phyloP scores from a whole-genome alignment of 179 eudicot species.

The Spinacia oleracea region DNA sequence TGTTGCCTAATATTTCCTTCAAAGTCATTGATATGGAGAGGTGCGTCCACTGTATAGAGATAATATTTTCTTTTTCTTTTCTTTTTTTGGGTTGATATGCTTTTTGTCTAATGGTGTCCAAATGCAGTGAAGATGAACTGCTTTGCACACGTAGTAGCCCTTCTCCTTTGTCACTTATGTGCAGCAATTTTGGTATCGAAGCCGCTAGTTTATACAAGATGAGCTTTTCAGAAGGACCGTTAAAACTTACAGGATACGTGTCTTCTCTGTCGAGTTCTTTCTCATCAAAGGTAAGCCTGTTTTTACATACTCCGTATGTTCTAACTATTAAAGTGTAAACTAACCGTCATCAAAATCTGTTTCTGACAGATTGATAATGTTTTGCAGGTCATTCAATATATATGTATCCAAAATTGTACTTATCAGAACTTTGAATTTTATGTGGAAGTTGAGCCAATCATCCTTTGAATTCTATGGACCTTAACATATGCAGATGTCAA shows the following conservation, averaged over 20 bases:
- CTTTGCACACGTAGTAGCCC: slow-evolving; percentile 59
- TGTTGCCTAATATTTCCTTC: slow-evolving; percentile 63
- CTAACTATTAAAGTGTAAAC: slow-evolving; percentile 2
- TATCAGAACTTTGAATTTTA: not conserved
- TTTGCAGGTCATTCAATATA: slow-evolving; percentile 87
- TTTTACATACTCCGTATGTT: not conserved
- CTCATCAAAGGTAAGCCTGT: slow-evolving; percentile 54
- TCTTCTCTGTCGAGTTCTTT: slow-evolving; percentile 58
- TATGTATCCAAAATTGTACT: slow-evolving; percentile 66
- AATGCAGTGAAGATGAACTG: slow-evolving; percentile 76
- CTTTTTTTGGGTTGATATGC: slow-evolving; percentile 13
- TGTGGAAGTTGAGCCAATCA: slow-evolving; percentile 13
- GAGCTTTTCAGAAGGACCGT: slow-evolving; percentile 54
- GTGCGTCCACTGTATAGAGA: slow-evolving; percentile 34
- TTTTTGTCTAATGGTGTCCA: slow-evolving; percentile 26
- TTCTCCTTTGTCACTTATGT: slow-evolving; percentile 64
- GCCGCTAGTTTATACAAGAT: slow-evolving; percentile 54
- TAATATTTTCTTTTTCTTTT: too few species aligned
- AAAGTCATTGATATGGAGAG: slow-evolving; percentile 73
- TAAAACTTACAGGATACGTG: slow-evolving; percentile 74
- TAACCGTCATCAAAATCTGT: slow-evolving; percentile 11
- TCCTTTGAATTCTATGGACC: slow-evolving; percentile 39
- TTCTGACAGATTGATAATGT: slow-evolving; percentile 24
- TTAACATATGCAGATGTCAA: slow-evolving; percentile 70
- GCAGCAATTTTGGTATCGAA: slow-evolving; percentile 64